Conservation (phyloP, 2,329 filamentous ascomycete species). For the Lecanicillium sp. region DNA sequence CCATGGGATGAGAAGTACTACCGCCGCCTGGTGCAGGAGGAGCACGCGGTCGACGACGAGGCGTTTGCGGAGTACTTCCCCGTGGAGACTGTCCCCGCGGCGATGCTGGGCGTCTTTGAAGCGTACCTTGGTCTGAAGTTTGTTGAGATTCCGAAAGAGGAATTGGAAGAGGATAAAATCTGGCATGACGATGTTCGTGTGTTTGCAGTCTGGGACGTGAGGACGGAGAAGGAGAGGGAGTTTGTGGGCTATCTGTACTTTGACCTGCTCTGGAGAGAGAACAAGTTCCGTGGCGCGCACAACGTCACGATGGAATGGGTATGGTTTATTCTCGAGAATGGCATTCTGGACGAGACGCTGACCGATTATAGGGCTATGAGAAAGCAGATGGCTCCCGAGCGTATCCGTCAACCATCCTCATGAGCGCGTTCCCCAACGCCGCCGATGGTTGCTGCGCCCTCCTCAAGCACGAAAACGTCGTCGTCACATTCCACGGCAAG, state of each 20-base stretch:
- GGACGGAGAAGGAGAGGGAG: conserved; percentile 28
- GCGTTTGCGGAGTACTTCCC: conserved; percentile 53
- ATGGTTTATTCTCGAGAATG: neutral
- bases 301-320: conserved; percentile 38
- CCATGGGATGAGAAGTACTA: conserved; percentile 34
- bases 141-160: conserved; percentile 41
- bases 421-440: neutral
- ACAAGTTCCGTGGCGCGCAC: conserved; percentile 51
- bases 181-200: neutral
- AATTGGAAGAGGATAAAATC: conserved; percentile 42
- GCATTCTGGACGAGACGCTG: neutral
- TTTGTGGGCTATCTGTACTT: conserved; percentile 54
- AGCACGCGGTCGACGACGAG: conserved; percentile 48
- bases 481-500: conserved; percentile 46
- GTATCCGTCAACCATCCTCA: neutral
- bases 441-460: conserved; percentile 33
- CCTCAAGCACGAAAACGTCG: conserved; percentile 49
- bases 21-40: conserved; percentile 47
- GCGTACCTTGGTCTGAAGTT: conserved; percentile 50
- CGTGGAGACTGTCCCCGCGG: conserved; percentile 42
- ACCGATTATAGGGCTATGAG: neutral
- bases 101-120: conserved; percentile 53
- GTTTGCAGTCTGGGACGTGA: neutral
- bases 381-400: neutral
- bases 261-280: conserved; percentile 47